These are phyloP conservation scores for Phylloporus rhodoxanthus DNA, from an alignment of 768 basidiomycete species.

Conservation along the genomic window DNA sequence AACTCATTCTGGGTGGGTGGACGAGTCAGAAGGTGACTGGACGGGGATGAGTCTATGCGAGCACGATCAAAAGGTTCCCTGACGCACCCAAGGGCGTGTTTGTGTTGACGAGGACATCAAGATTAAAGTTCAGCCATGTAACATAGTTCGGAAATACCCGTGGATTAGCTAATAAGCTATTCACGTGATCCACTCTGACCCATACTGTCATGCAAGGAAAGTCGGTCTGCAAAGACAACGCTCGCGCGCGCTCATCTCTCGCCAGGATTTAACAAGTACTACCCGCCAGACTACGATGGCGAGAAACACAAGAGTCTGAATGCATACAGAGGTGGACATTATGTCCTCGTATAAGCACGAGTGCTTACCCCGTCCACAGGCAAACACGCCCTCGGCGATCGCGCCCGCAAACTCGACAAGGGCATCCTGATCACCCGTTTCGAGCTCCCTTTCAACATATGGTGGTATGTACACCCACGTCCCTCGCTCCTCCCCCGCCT, in stretches of 20 bases:
- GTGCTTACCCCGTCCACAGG: slow-evolving; percentile 39
- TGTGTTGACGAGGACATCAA: slow-evolving; percentile 23
- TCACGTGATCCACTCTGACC: slow-evolving; percentile 2
- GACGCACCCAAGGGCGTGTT: slow-evolving; percentile 21
- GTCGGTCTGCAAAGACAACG: slow-evolving; percentile 9
- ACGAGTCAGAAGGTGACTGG: slow-evolving; percentile 83
- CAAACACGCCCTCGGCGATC: slow-evolving; percentile 89
- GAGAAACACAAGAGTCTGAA: slow-evolving; percentile 69
- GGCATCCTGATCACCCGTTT: slow-evolving; percentile 95
- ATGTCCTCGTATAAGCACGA: neutral
- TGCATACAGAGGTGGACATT: slow-evolving; percentile 53
- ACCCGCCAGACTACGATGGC: slow-evolving; percentile 71
- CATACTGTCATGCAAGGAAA: slow-evolving; percentile 38
- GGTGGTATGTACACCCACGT: slow-evolving; percentile 59
- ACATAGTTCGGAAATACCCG: slow-evolving; percentile 12
- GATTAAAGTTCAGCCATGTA: slow-evolving; percentile 30
- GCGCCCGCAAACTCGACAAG: slow-evolving; percentile 93
- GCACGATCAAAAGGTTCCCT: neutral
- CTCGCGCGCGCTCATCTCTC: slow-evolving; percentile 4
- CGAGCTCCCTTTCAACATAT: slow-evolving; percentile 93
- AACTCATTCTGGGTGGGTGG: slow-evolving; percentile 68
- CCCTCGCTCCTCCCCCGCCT: too few relatives aligned
- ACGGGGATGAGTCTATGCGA: neutral
- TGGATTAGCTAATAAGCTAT: slow-evolving; percentile 4
- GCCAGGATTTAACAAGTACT: slow-evolving; percentile 72